Base-by-base conservation (phyloP, 2,329 filamentous ascomycete species). In the Ophiostoma ulmi region DNA sequence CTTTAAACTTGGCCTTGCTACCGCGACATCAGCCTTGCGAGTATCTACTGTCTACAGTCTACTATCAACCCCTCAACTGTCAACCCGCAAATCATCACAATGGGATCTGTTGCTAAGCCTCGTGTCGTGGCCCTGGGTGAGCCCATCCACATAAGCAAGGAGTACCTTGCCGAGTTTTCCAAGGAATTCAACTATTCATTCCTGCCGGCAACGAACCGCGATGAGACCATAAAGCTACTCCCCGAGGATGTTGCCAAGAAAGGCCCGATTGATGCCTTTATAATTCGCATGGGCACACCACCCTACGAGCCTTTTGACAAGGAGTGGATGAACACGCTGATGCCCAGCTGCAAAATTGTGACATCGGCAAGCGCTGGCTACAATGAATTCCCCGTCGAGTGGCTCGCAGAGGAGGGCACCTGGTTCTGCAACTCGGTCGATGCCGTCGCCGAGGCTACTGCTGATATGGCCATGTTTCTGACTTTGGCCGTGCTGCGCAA, bases 381-480 rank as follows among this genome's bases (percentile, higher is more conserved):
- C 78, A 90, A 92, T 76, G 88, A 91, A 77, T 82, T 92, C 72
- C 87, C 91, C 75, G 82, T 90, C 4, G 77, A 84, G 69, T 87
- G 88, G 38, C 91, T 89, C 79, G 87, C 85, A 39, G 80, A 80
- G 0, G 83, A 84, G 44, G 81, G 81, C 31, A 84, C 92, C 69
- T 82, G 81, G 10, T 86, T 92, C 35, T 90, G 89, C 68, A 91
- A 92, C 76, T 86, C 88, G 1, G 90, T 90, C 22, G 87, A 84
- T 0, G 87, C 87, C 0, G 88, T 90, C 20, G 86, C 91, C 76
- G 87, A 91, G 76, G 86, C 90, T 5, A 92, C 90, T 0, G 90
- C 90, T 39, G 90, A 92, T 77, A 84, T 86, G 8, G 88, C 87
- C 73, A 86, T 92, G 77, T 92, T 91, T 76, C 80, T 92, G 1